Conservation (phyloP, 768 basidiomycete genomes). For the Boletus pseudo-olivaceus region DNA sequence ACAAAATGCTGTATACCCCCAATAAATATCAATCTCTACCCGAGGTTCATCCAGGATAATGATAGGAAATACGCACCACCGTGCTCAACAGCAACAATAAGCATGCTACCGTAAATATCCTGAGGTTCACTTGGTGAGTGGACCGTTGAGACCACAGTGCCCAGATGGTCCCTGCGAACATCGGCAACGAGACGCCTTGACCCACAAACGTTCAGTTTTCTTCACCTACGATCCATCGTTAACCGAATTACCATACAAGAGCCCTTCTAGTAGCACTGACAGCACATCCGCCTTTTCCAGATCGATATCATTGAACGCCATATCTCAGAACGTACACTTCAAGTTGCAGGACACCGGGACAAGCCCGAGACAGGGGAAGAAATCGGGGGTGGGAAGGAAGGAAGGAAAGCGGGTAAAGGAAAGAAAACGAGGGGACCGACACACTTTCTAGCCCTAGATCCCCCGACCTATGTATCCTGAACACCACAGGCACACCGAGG, state of each 20-base stretch:
- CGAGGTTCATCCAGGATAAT: neutral
- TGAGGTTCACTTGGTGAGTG: neutral
- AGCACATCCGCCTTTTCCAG: neutral
- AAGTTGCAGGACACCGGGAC: neutral
- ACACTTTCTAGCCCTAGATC: neutral
- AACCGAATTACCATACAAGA: neutral
- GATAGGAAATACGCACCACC: neutral
- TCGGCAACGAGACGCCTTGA: neutral
- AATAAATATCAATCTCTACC: neutral
- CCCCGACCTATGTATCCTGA: neutral
- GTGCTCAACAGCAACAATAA: neutral
- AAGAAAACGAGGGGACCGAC: no score
- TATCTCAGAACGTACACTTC: neutral
- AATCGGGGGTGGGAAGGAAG: neutral
- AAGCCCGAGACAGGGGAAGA: neutral
- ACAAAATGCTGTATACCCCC: neutral
- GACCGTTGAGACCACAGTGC: neutral
- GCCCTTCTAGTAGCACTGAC: neutral
- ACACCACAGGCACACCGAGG: neutral
- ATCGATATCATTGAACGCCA: neutral
- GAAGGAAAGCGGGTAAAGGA: neutral
- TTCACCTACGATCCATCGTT: neutral
- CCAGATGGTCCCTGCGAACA: neutral
- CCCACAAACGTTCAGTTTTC: neutral
- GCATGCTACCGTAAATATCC: neutral